phyloP scores from a whole-genome alignment of 164 flowering plant species.

The Vitis amurensis region DNA sequence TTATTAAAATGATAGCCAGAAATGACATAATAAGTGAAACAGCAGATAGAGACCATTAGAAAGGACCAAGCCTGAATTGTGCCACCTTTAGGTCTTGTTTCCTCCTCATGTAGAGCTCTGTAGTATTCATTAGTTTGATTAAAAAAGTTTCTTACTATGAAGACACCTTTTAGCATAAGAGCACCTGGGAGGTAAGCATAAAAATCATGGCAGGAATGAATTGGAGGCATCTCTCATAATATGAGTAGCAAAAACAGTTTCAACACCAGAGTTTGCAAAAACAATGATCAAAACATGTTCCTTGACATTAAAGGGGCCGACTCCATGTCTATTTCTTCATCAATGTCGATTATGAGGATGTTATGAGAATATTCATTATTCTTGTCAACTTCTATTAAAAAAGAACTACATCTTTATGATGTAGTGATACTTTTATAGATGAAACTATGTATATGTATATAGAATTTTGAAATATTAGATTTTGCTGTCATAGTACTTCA shows the following conservation, averaged over 20 bases:
- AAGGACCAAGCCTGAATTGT: slow-evolving; percentile 49
- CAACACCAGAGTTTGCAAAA: slow-evolving; percentile 50
- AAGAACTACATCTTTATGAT: too few species aligned
- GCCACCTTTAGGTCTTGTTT: slow-evolving; percentile 35
- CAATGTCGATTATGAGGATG: too few species aligned
- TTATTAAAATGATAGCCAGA: slow-evolving; percentile 47
- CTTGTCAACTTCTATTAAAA: too few species aligned
- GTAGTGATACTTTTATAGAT: too few species aligned
- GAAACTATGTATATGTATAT: too few species aligned
- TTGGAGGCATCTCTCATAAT: slow-evolving; percentile 38
- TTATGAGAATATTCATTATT: too few species aligned
- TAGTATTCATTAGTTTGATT: background rate
- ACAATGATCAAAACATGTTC: slow-evolving; percentile 56
- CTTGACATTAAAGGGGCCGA: slow-evolving; percentile 50
- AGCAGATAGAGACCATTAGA: slow-evolving; percentile 35
- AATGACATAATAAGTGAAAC: slow-evolving; percentile 49
- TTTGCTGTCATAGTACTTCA: too few species aligned
- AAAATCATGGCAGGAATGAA: slow-evolving; percentile 41
- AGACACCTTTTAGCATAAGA: background rate
- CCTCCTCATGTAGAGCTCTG: slow-evolving; percentile 65
- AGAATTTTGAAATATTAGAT: too few species aligned
- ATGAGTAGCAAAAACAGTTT: slow-evolving; percentile 46
- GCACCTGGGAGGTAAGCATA: slow-evolving; percentile 58
- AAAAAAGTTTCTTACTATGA: background rate
- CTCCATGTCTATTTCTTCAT: too few species aligned